A percentile compares a stretch with the other conserved stretches of the same genome.
These are phyloP conservation scores for Myxozyma udenii DNA, from an alignment of 805 yeast genomes.

Conservation along the genomic window DNA sequence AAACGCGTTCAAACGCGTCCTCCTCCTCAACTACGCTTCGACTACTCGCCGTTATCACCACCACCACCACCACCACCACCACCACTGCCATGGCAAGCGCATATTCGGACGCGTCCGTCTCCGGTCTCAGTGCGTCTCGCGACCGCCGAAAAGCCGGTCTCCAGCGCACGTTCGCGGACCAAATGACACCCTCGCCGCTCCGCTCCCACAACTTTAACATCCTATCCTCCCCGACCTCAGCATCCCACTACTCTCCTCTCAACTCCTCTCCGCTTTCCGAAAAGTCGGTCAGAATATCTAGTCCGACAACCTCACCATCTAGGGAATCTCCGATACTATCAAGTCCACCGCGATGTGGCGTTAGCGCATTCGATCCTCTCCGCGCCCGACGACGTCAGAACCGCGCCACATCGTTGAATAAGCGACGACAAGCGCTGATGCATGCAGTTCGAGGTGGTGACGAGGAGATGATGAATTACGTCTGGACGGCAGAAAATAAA, in stretches of 20 bases:
- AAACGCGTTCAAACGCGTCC: too few species aligned
- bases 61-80: too few species aligned
- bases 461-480: slow-evolving; percentile 9
- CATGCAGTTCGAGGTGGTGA: slow-evolving; percentile 25
- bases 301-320: too few species aligned
- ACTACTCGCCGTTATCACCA: too few species aligned
- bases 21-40: too few species aligned
- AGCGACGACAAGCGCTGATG: slow-evolving; percentile 9
- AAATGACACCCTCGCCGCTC: slow-evolving; percentile 4
- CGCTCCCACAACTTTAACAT: not conserved
- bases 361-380: slow-evolving; percentile 7
- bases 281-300: too few species aligned
- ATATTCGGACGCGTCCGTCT: too few species aligned
- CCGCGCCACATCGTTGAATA: slow-evolving; percentile 4
- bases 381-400: slow-evolving; percentile 13
- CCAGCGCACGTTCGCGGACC: slow-evolving; percentile 15
- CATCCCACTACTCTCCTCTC: too few species aligned
- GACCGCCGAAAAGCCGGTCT: slow-evolving; percentile 11
- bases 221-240: not conserved
- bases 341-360: not conserved
- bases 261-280: too few species aligned
- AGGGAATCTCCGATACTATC: too few species aligned
- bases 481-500: not conserved
- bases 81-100: too few species aligned
- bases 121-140: too few species aligned